Percentiles rank a stretch among this genome's conserved stretches.
phyloP scores from a whole-genome alignment of 768 basidiomycete genomes.

The Phanerochaete carnosa region DNA sequence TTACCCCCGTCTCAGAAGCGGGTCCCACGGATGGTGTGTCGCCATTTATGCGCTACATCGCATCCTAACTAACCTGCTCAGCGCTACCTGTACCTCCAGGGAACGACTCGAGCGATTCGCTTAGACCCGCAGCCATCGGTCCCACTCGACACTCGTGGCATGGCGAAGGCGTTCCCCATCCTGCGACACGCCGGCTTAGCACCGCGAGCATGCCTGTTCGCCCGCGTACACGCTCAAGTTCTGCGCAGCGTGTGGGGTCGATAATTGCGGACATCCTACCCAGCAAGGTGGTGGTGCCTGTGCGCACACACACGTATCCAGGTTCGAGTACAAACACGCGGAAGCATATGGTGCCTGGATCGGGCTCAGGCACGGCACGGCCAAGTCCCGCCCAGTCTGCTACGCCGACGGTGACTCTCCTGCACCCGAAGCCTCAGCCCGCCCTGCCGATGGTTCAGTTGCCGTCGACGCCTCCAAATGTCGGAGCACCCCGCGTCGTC shows the following conservation, averaged over 20 bases:
- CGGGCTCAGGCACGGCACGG: slow-evolving; percentile 1
- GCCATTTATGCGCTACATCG: neutral
- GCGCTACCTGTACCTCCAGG: slow-evolving; percentile 5
- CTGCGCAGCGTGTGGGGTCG: slow-evolving; percentile 35
- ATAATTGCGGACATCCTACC: slow-evolving; percentile 63
- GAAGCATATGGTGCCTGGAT: slow-evolving; percentile 5
- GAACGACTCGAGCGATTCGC: slow-evolving; percentile 8
- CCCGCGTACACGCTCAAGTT: slow-evolving; percentile 19
- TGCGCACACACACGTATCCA: slow-evolving; percentile 9
- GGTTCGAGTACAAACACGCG: slow-evolving; percentile 10
- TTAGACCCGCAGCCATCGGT: slow-evolving; percentile 4
- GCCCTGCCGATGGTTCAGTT: slow-evolving; percentile 21
- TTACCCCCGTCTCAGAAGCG: slow-evolving; percentile 27
- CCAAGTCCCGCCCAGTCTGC: neutral
- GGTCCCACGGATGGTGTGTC: slow-evolving; percentile 20
- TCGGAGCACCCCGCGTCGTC: slow-evolving; percentile 47
- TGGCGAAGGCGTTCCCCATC: slow-evolving; percentile 13
- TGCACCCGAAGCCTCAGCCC: slow-evolving; percentile 21
- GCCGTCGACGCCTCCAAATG: slow-evolving; percentile 15
- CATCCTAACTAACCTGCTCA: neutral
- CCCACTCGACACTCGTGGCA: slow-evolving; percentile 25
- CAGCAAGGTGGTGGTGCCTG: slow-evolving; percentile 27
- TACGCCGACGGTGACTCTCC: slow-evolving; percentile 13
- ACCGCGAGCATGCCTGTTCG: slow-evolving; percentile 25
- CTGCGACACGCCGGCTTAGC: slow-evolving; percentile 25